These are phyloP conservation scores for Xylaria bambusicola DNA, from an alignment of 495 filamentous ascomycete species.

Conservation along the genomic window DNA sequence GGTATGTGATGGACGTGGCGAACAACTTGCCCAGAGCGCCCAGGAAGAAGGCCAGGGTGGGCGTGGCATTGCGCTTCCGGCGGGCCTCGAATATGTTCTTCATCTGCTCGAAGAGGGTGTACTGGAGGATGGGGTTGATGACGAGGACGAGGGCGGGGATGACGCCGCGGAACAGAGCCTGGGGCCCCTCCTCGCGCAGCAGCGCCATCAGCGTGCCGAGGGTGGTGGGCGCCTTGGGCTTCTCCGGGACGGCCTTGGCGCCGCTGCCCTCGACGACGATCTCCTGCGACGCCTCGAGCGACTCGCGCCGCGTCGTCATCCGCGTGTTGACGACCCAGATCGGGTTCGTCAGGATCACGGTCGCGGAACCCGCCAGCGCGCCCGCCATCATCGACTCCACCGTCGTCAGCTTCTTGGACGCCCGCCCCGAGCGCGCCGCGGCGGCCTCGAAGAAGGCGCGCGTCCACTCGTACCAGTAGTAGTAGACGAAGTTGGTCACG, in stretches of 20 bases:
- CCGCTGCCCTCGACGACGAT: conserved; percentile 26
- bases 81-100: conserved; percentile 61
- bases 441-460: conserved; percentile 85
- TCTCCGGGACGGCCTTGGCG: conserved; percentile 23
- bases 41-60: conserved; percentile 84
- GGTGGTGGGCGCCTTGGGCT: conserved; percentile 63
- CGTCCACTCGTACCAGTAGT: conserved; percentile 99
- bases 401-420: conserved; percentile 81
- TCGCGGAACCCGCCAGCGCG: conserved; percentile 91
- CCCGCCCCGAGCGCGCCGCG: conserved; percentile 70
- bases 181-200: conserved; percentile 75
- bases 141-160: conserved; percentile 90
- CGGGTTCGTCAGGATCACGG: conserved; percentile 93
- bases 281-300: conserved; percentile 56
- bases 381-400: conserved; percentile 91
- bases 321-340: conserved; percentile 99
- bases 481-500: conserved; percentile 99
- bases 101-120: conserved; percentile 97
- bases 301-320: conserved; percentile 84
- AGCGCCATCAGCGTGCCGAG: conserved; percentile 76
- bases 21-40: conserved; percentile 93
- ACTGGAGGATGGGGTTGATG: conserved; percentile 97
- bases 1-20: conserved; percentile 92
- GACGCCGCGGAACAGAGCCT: conserved; percentile 87
- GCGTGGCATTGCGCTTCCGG: conserved; percentile 62